These are phyloP conservation scores for Tirmania nivea DNA, from an alignment of 495 filamentous ascomycete species.

Conservation along the genomic window DNA sequence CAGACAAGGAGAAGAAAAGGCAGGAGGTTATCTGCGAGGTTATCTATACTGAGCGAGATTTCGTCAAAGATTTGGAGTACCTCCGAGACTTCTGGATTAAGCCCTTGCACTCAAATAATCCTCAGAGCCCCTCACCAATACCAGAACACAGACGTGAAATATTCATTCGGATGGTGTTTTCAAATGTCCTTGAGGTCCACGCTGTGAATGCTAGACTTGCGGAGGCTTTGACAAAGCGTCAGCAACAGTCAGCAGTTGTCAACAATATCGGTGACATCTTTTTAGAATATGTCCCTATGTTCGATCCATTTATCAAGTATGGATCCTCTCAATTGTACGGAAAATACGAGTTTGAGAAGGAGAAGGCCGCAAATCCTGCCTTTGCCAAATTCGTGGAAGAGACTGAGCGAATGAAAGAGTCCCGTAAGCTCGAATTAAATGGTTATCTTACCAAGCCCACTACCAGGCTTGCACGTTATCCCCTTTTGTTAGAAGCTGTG, in stretches of 20 bases:
- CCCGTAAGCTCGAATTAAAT: constrained; percentile 88
- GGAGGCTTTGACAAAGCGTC: constrained; percentile 65
- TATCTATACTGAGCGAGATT: constrained; percentile 97
- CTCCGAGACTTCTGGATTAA: constrained; percentile 97
- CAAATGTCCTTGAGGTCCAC: constrained; percentile 87
- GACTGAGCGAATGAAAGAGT: constrained; percentile 87
- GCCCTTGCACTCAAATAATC: constrained; percentile 49
- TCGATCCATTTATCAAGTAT: constrained; percentile 92
- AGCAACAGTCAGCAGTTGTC: constrained; percentile 76
- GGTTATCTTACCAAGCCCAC: constrained; percentile 97
- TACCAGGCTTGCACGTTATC: constrained; percentile 85
- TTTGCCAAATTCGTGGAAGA: constrained; percentile 93
- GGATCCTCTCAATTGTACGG: constrained; percentile 90
- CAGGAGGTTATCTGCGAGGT: constrained; percentile 97
- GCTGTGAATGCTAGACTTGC: constrained; percentile 72
- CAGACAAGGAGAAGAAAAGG: constrained; percentile 83
- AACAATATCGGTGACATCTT: constrained; percentile 86
- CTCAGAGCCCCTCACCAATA: constrained; percentile 55
- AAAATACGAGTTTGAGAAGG: constrained; percentile 95
- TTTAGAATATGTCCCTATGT: constrained; percentile 70
- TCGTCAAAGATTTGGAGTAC: constrained; percentile 98
- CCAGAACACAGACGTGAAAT: constrained; percentile 69
- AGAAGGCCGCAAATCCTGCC: constrained; percentile 61
- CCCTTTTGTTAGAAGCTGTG: constrained; percentile 78
- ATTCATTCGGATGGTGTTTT: constrained; percentile 87